Conservation (phyloP, 179 eudicot species). For the Gypsophila paniculata region DNA sequence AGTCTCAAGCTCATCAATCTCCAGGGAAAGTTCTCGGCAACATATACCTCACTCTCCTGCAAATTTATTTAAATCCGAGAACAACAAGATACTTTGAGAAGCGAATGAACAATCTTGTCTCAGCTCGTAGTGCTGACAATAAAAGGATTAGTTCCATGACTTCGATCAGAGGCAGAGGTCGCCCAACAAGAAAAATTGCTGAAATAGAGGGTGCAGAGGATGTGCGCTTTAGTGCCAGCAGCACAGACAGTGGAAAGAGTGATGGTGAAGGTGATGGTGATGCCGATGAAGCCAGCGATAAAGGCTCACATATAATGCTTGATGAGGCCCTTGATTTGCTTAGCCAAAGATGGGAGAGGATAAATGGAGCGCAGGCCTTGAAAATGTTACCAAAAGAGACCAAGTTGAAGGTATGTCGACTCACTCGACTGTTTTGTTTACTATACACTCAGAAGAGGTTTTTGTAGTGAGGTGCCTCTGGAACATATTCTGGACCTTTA, state of each 20-base stretch:
- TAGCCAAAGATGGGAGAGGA: conserved; percentile 88
- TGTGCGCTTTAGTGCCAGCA: conserved; percentile 56
- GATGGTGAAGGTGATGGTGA: conserved; percentile 97
- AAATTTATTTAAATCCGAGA: conserved; percentile 89
- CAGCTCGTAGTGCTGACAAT: conserved; percentile 50
- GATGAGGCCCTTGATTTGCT: conserved; percentile 92
- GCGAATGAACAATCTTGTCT: conserved; percentile 57
- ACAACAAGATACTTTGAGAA: conserved; percentile 73
- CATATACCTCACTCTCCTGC: conserved; percentile 81
- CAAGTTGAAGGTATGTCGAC: conserved; percentile 65
- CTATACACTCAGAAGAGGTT: background rate
- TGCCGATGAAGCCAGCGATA: conserved; percentile 50
- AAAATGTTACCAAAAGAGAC: conserved; percentile 87
- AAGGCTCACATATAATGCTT: conserved; percentile 73
- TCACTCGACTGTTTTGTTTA: background rate
- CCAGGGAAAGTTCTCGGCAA: conserved; percentile 56
- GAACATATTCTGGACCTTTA: background rate
- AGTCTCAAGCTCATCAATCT: conserved; percentile 59
- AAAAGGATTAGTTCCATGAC: conserved; percentile 39
- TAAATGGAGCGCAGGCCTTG: conserved; percentile 94
- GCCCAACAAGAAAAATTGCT: conserved; percentile 63
- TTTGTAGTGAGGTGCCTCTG: background rate
- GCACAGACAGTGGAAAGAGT: conserved; percentile 92
- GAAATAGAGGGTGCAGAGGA: conserved; percentile 95
- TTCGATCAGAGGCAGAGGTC: conserved; percentile 50